Percentiles rank a stretch among this genome's conserved stretches.
Evolutionary conservation across 345 rosid genomes (phyloP).

Genomic region (Litchi chinensis): DNA sequence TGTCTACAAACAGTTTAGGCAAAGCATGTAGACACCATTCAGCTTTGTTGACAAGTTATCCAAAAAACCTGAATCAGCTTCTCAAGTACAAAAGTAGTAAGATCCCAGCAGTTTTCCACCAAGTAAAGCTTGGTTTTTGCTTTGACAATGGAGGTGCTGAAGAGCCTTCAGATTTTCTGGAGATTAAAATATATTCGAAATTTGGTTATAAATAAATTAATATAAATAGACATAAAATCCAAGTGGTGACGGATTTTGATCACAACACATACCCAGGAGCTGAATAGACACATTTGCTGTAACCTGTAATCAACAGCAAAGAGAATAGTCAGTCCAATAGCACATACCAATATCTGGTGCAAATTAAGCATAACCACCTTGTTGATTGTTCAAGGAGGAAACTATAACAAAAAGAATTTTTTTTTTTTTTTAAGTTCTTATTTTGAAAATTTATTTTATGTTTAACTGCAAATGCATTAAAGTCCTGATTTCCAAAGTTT

Average conservation of each 20-base stretch:
- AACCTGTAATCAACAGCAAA: constrained; percentile 39
- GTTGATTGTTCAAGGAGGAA: no score
- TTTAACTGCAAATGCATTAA: no score
- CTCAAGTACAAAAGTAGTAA: constrained; percentile 47
- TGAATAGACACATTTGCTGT: constrained; percentile 48
- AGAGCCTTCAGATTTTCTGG: constrained; percentile 52
- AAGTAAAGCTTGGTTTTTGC: constrained; percentile 26
- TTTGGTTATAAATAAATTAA: background rate
- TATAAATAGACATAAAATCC: background rate
- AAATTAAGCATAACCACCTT: no score
- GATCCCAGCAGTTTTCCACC: constrained; percentile 43
- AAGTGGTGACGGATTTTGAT: background rate
- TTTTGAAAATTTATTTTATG: no score
- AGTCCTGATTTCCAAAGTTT: no score
- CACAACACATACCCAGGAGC: constrained; percentile 46
- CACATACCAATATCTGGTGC: no score
- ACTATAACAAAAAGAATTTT: no score
- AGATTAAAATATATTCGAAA: constrained; percentile 10
- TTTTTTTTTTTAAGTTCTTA: no score
- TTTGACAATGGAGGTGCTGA: constrained; percentile 36
- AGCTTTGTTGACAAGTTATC: constrained; percentile 29
- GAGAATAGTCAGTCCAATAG: background rate
- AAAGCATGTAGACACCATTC: background rate
- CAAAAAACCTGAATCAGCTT: constrained; percentile 30
- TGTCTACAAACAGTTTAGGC: background rate